These are phyloP conservation scores for Oxyria digyna DNA, from an alignment of 148 eudicot genomes.

Conservation along the genomic window DNA sequence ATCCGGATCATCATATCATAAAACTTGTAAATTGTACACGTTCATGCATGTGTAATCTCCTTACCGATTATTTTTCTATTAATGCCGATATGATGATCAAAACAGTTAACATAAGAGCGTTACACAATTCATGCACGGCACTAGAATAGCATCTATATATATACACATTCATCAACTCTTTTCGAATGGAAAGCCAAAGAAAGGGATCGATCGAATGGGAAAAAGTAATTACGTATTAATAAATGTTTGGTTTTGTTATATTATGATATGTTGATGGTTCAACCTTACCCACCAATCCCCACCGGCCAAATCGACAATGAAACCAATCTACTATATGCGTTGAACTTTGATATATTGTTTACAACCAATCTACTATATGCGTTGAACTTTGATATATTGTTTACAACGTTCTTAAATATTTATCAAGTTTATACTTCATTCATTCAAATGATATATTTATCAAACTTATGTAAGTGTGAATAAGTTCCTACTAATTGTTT, in stretches of 20 bases:
- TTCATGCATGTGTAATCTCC: not conserved
- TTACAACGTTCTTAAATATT: not conserved
- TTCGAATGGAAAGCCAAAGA: not conserved
- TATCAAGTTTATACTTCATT: not conserved
- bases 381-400: not conserved
- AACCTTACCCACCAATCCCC: not conserved
- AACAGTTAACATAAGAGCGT: not conserved
- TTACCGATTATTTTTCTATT: not conserved
- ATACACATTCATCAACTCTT: too few relatives aligned
- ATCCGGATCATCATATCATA: not conserved
- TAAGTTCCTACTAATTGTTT: too few relatives aligned
- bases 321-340: not conserved
- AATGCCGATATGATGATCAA: not conserved
- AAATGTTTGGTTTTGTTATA: not conserved
- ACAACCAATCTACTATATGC: not conserved
- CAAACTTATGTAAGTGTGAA: too few relatives aligned
- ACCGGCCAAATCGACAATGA: not conserved
- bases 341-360: not conserved
- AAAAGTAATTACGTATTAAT: not conserved
- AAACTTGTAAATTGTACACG: not conserved
- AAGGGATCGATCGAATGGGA: not conserved
- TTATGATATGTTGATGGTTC: not conserved
- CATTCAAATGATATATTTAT: slow-evolving; percentile 1
- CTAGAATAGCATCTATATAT: too few relatives aligned
- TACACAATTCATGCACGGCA: too few relatives aligned